Evolutionary conservation across 2,329 filamentous ascomycete genomes (phyloP), one percentile per base, ranked within the genome.

Genomic region (Epichloe glyceriae): DNA sequence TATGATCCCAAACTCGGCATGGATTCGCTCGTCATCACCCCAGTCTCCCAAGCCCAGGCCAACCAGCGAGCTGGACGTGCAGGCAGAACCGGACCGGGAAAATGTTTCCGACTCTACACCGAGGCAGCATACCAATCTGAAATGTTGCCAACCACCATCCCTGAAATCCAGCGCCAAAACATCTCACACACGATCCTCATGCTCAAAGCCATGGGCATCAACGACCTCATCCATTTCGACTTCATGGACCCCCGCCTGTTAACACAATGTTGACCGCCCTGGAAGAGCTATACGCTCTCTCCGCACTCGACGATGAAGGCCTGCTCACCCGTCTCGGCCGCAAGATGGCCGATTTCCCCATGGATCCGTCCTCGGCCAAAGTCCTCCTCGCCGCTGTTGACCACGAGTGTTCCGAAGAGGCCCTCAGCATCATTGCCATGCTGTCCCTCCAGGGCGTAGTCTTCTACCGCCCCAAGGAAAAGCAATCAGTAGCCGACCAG

Each of bases 131-230:
- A 89, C 64, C 88, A 97, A 63, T 90, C 87, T 0, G 94, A 98
- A 67, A 96, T 98, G 90, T 71, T 97, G 52, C 91, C 93, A 0
- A 96, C 90, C 0, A 90, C 89, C 0, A 94, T 97, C 33, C 93
- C 93, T 1, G 93, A 97, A 61, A 98, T 98, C 48, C 93, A 98
- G 64, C 79, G 93, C 1, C 88, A 96, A 65, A 98, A 98, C 61
- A 64, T 98, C 49, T 86, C 88, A 0, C 83, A 86, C 58, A 96
- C 91, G 0, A 97, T 98, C 65, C 76, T 98, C 45, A 95, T 96
- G 86, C 78, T 98, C 47, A 98, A 98, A 65, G 93, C 93, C 0
- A 97, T 98, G 89, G 93, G 94, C 3, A 97, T 98, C 67, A 97
- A 98, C 62, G 93, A 98, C 63, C 74, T 98, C 1, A 76, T 98